Conservation (phyloP, 139 green algal species). For the Closterium sp. region DNA sequence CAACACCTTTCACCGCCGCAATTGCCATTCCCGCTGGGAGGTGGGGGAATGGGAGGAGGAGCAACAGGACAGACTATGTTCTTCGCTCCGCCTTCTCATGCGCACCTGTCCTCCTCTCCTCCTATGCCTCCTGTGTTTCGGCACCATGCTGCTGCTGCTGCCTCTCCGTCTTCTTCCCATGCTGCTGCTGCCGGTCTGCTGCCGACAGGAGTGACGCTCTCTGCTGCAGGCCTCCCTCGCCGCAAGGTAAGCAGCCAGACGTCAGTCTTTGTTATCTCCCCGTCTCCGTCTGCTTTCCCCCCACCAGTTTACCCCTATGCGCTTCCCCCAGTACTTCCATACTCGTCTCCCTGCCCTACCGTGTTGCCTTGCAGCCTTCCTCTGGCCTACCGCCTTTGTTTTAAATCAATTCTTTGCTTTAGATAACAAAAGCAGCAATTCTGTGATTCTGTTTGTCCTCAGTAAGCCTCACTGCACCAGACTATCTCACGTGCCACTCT, state of each 20-base stretch:
- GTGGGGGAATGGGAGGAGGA: neutral
- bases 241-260: neutral
- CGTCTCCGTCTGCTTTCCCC: too few species aligned
- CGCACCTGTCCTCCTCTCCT: neutral
- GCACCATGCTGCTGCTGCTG: neutral
- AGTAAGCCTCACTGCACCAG: too few species aligned
- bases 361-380: too few species aligned
- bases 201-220: neutral
- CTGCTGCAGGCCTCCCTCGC: constrained; percentile 4
- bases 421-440: too few species aligned
- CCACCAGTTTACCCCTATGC: neutral
- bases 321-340: too few species aligned
- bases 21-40: neutral
- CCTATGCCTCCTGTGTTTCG: neutral
- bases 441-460: too few species aligned
- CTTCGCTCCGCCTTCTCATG: neutral
- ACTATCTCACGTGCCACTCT: too few species aligned
- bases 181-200: neutral
- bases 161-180: neutral
- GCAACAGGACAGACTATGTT: neutral
- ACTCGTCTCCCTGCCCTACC: too few species aligned
- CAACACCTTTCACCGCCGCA: neutral
- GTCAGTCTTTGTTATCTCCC: too few species aligned
- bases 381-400: too few species aligned
- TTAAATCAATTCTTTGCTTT: too few species aligned